phyloP scores from a whole-genome alignment of 139 green algal species.

The Astrephomene gubernaculifera region DNA sequence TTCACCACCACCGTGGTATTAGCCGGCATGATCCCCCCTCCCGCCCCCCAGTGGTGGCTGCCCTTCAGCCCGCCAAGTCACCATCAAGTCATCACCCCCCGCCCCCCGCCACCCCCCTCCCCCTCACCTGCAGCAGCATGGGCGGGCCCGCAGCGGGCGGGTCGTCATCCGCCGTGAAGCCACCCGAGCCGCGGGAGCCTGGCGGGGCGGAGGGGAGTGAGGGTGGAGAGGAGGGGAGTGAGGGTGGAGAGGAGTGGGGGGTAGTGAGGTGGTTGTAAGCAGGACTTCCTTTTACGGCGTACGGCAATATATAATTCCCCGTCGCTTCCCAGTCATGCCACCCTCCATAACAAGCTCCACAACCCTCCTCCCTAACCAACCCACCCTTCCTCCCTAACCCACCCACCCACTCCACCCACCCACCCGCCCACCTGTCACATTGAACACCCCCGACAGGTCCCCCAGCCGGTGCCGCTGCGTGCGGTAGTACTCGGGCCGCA shows the following conservation, averaged over 20 bases:
- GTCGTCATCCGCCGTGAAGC: conserved; percentile 32
- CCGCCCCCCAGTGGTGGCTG: no score
- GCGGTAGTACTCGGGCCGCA: conserved; percentile 56
- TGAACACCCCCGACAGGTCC: conserved; percentile 13
- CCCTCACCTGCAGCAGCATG: conserved; percentile 23
- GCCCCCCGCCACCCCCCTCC: no score
- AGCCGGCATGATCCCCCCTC: no score
- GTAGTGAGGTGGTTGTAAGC: no score
- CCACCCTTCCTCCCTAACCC: not conserved
- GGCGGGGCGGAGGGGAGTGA: not conserved
- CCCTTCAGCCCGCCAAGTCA: no score
- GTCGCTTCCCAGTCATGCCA: no score
- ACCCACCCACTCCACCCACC: not conserved
- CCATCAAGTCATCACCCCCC: no score
- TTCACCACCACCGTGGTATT: no score
- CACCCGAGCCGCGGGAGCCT: conserved; percentile 17
- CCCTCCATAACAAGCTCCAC: no score
- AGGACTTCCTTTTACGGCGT: no score
- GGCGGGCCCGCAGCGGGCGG: not conserved
- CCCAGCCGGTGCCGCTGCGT: conserved; percentile 47
- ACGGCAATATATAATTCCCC: no score
- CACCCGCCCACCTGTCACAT: not conserved
- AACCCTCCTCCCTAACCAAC: not conserved
- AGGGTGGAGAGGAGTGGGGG: not conserved
- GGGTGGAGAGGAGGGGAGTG: not conserved